Conservation (phyloP, 2,329 filamentous ascomycete genomes). For the Trichoderma semiorbis region DNA sequence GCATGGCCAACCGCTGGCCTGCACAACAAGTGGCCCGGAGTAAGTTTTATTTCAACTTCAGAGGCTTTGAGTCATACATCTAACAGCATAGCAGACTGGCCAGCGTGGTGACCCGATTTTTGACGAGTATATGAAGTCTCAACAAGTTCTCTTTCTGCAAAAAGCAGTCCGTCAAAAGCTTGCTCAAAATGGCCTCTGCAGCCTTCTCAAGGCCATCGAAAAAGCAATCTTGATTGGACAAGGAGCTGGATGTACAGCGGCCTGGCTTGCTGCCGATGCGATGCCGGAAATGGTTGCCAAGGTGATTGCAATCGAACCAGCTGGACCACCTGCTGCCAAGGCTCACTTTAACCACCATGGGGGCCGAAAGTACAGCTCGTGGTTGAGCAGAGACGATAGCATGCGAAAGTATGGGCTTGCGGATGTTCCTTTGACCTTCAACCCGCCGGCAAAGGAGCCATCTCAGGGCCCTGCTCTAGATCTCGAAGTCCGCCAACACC, state of each 20-base stretch:
- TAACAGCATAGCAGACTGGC: conserved; percentile 30
- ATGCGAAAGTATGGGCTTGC: conserved; percentile 40
- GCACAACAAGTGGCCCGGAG: conserved; percentile 41
- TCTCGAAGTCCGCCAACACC: not conserved
- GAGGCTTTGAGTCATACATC: not conserved
- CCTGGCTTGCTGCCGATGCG: conserved; percentile 47
- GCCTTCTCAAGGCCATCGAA: conserved; percentile 42
- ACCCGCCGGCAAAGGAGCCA: conserved; percentile 30
- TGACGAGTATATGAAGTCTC: conserved; percentile 44
- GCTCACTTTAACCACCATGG: not conserved
- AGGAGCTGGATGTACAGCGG: conserved; percentile 45
- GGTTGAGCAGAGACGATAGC: conserved; percentile 26
- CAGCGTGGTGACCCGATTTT: conserved; percentile 45
- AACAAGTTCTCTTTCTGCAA: conserved; percentile 35
- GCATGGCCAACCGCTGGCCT: conserved; percentile 27
- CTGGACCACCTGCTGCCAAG: conserved; percentile 48
- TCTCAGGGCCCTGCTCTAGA: not conserved
- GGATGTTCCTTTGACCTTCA: conserved; percentile 40
- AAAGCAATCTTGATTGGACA: conserved; percentile 46
- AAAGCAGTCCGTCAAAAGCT: conserved; percentile 31
- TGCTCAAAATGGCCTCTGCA: conserved; percentile 36
- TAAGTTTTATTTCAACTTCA: conserved; percentile 13
- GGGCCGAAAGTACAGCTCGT: conserved; percentile 22
- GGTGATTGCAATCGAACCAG: conserved; percentile 51
- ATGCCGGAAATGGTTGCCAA: conserved; percentile 45